phyloP scores from a whole-genome alignment of 306 rosid genomes.

The Arachis hypogaea region DNA sequence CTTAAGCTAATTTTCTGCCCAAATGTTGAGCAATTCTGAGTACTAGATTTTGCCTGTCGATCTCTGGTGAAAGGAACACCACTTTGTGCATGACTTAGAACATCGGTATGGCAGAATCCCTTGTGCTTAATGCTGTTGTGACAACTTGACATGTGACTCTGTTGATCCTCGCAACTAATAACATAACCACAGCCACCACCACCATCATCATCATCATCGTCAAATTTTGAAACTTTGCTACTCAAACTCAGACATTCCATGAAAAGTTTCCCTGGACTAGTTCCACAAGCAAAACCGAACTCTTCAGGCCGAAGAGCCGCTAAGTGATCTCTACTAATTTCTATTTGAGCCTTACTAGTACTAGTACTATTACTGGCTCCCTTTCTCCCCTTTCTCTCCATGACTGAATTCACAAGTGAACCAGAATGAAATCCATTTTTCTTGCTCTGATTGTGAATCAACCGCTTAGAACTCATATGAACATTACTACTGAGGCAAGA shows the following conservation, averaged over 20 bases:
- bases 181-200: constrained; percentile 26
- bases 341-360: constrained; percentile 50
- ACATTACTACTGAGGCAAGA: constrained; percentile 35
- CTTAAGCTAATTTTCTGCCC: constrained; percentile 62
- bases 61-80: constrained; percentile 51
- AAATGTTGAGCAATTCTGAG: constrained; percentile 49
- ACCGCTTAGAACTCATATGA: constrained; percentile 45
- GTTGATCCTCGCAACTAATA: constrained; percentile 37
- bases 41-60: constrained; percentile 44
- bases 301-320: constrained; percentile 58
- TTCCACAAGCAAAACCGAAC: constrained; percentile 70
- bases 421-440: constrained; percentile 44
- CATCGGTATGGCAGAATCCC: constrained; percentile 44
- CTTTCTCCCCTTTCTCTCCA: constrained; percentile 49
- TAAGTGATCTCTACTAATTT: constrained; percentile 54
- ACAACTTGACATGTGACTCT: constrained; percentile 49
- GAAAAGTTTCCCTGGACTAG: constrained; percentile 81
- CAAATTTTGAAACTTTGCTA: constrained; percentile 64
- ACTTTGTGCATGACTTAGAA: constrained; percentile 48
- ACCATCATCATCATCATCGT: constrained; percentile 36
- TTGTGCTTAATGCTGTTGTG: constrained; percentile 52
- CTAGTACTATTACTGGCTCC: not conserved
- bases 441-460: constrained; percentile 55
- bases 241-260: constrained; percentile 85
- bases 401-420: constrained; percentile 29